phyloP scores from a whole-genome alignment of 2,329 filamentous ascomycete species.

The Dactylonectria macrodidyma region DNA sequence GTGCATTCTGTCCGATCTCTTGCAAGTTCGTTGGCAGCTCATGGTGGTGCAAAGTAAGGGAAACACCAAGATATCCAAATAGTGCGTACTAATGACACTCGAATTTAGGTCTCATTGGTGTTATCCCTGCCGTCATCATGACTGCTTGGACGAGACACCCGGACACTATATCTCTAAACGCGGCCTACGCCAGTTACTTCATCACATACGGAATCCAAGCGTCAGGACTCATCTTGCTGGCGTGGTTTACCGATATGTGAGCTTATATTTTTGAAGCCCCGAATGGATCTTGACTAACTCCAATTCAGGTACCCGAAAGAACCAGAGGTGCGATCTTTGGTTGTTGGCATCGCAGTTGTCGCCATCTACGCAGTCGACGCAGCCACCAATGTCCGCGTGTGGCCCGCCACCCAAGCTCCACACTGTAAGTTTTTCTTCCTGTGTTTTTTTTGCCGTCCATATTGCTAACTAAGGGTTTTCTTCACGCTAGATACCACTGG shows the following conservation, averaged over 20 bases:
- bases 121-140: slow-evolving; percentile 66
- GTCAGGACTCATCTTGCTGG: slow-evolving; percentile 66
- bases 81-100: neutral
- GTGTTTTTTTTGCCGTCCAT: no score
- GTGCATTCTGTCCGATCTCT: slow-evolving; percentile 65
- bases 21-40: slow-evolving; percentile 65
- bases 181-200: slow-evolving; percentile 67
- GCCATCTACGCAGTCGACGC: slow-evolving; percentile 34
- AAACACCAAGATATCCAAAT: neutral
- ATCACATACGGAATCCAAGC: slow-evolving; percentile 61
- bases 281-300: neutral
- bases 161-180: slow-evolving; percentile 56
- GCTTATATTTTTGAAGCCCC: slow-evolving; percentile 10
- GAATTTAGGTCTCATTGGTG: slow-evolving; percentile 56
- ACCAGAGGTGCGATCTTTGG: slow-evolving; percentile 29
- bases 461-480: neutral
- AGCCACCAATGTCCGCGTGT: slow-evolving; percentile 21
- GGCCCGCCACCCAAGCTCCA: slow-evolving; percentile 26
- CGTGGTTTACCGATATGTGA: slow-evolving; percentile 65
- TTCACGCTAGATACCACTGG: slow-evolving; percentile 11
- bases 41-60: slow-evolving; percentile 61
- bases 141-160: slow-evolving; percentile 67
- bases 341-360: slow-evolving; percentile 27
- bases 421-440: slow-evolving; percentile 16
- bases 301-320: slow-evolving; percentile 25